phyloP scores from a whole-genome alignment of 371 early-diverging fungal genomes.

The Edhazardia aedis region DNA sequence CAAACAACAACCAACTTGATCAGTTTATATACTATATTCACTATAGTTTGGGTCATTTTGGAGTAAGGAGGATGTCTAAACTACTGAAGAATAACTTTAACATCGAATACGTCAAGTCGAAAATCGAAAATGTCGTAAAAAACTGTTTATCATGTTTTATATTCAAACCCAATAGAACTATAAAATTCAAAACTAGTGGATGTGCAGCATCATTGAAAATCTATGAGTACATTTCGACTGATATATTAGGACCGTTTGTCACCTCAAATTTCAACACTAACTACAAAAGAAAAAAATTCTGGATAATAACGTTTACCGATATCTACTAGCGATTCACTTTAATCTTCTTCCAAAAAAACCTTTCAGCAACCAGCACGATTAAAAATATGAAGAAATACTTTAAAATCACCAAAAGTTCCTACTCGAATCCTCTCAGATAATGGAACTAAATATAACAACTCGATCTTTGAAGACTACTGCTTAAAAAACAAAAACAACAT shows the following conservation, averaged over 20 bases:
- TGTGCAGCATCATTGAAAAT: not conserved
- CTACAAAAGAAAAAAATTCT: not conserved
- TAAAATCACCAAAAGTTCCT: not conserved
- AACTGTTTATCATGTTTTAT: not conserved
- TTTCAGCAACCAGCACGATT: not conserved
- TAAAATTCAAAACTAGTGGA: not conserved
- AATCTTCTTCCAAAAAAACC: not conserved
- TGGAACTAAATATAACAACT: conserved; percentile 9
- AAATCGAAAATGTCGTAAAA: not conserved
- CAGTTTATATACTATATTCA: too few relatives aligned
- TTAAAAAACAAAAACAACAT: not conserved
- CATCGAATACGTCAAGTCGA: not conserved
- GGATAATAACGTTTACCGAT: not conserved
- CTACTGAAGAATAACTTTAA: not conserved
- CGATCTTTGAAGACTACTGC: not conserved
- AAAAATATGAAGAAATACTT: conserved; percentile 2
- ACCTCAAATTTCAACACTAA: not conserved
- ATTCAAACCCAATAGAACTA: not conserved
- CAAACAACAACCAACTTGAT: too few relatives aligned
- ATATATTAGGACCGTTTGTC: not conserved
- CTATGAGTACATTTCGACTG: not conserved
- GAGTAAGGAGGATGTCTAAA: not conserved
- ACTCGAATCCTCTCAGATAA: conserved; percentile 3
- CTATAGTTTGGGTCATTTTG: not conserved
- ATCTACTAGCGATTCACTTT: not conserved